Evolutionary conservation across 2,329 filamentous ascomycete genomes (phyloP).

Genomic region (Chrysoporthe cubensis): DNA sequence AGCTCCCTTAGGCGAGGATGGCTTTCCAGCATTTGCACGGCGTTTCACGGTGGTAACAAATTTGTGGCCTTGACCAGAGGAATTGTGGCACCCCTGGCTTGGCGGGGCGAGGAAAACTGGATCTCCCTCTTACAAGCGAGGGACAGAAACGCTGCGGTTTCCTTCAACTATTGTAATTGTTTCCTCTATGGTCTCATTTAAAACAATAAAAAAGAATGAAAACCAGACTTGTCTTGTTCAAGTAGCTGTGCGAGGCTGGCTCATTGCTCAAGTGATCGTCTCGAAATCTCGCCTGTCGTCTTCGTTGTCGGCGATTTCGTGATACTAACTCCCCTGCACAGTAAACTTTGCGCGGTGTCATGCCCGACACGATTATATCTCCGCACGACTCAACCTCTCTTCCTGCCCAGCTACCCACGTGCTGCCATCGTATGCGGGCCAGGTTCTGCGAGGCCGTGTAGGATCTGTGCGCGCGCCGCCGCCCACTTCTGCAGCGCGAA

Average conservation of each 20-base stretch:
- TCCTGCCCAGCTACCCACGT: too few relatives aligned
- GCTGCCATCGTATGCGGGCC: too few relatives aligned
- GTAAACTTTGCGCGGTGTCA: background rate
- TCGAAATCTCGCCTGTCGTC: background rate
- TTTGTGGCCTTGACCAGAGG: background rate
- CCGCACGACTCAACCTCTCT: too few relatives aligned
- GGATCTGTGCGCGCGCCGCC: too few relatives aligned
- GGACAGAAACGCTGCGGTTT: background rate
- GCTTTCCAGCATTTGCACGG: conserved; percentile 19
- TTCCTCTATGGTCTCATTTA: background rate
- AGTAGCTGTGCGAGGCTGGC: background rate
- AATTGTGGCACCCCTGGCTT: background rate
- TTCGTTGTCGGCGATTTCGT: background rate
- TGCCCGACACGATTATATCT: background rate
- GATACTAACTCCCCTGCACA: background rate
- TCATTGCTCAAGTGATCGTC: background rate
- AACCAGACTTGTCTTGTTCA: too few relatives aligned
- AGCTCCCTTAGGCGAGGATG: background rate
- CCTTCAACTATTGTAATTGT: background rate
- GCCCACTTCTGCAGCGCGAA: too few relatives aligned
- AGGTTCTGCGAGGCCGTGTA: too few relatives aligned
- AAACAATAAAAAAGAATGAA: background rate
- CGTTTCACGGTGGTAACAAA: conserved; percentile 11
- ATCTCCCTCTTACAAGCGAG: background rate
- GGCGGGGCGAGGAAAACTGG: background rate